phyloP scores from a whole-genome alignment of 1,284 basidiomycete genomes.

The Fomitopsis pinicola region DNA sequence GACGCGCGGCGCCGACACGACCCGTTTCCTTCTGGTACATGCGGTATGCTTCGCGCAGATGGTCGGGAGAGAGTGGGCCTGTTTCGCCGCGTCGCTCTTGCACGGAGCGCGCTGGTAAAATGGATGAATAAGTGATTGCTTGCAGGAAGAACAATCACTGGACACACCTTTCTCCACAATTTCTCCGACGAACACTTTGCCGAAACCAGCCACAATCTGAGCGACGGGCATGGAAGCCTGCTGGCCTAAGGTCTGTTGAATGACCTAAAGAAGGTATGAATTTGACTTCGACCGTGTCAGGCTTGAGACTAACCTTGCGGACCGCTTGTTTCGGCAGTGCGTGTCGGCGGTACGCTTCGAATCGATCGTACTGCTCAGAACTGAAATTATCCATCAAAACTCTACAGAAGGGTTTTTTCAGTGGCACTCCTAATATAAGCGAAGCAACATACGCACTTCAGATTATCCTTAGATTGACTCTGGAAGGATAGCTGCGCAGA shows the following conservation, averaged over 20 bases:
- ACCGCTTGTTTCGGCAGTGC: constrained; percentile 82
- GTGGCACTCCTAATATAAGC: neutral
- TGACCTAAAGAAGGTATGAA: constrained; percentile 46
- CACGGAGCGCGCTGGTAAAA: constrained; percentile 63
- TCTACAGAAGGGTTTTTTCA: constrained; percentile 32
- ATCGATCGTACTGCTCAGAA: constrained; percentile 80
- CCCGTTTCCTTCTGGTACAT: constrained; percentile 80
- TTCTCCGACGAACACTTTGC: constrained; percentile 91
- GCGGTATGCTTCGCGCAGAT: constrained; percentile 84
- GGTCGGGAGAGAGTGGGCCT: constrained; percentile 81
- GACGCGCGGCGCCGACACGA: constrained; percentile 69
- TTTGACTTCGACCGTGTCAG: neutral
- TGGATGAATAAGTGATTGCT: neutral
- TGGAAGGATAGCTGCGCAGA: constrained; percentile 76
- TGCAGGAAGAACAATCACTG: neutral
- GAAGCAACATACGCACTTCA: constrained; percentile 53
- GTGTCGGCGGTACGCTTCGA: constrained; percentile 82
- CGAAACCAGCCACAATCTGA: constrained; percentile 84
- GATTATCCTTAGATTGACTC: constrained; percentile 79
- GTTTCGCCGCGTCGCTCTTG: constrained; percentile 69
- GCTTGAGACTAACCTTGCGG: constrained; percentile 50
- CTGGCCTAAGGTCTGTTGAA: constrained; percentile 79
- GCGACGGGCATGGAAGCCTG: constrained; percentile 84
- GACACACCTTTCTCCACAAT: constrained; percentile 80
- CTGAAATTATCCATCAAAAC: constrained; percentile 87